Evolutionary conservation across 129 eudicot species (phyloP).

Genomic region (Lonicera japonica): DNA sequence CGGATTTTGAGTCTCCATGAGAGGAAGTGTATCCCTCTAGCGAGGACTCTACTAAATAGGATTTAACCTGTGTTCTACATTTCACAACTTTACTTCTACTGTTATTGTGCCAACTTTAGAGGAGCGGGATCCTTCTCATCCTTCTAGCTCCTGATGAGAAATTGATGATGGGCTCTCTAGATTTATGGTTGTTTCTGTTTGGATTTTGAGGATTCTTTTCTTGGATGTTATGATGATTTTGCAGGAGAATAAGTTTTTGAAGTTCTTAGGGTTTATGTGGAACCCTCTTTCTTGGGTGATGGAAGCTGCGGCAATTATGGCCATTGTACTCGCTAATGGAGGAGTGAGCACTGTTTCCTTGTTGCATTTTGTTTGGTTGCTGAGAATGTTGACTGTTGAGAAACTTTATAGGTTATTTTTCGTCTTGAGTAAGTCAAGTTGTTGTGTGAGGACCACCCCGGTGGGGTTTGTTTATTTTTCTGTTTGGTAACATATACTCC

Average conservation of each 20-base stretch:
- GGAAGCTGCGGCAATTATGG: slow-evolving; percentile 92
- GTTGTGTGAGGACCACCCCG: neutral
- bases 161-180: neutral
- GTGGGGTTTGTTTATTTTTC: slow-evolving; percentile 5
- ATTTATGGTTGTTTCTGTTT: neutral
- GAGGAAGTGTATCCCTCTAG: too few relatives aligned
- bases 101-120: too few relatives aligned
- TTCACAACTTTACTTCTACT: too few relatives aligned
- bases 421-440: neutral
- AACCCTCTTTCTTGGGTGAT: slow-evolving; percentile 91
- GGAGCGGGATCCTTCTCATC: too few relatives aligned
- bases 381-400: neutral
- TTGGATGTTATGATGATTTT: slow-evolving; percentile 19
- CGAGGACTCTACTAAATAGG: too few relatives aligned
- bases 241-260: slow-evolving; percentile 74
- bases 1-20: too few relatives aligned
- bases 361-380: neutral
- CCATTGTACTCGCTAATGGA: slow-evolving; percentile 90
- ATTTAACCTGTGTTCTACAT: too few relatives aligned
- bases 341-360: slow-evolving; percentile 46
- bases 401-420: neutral
- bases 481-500: too few relatives aligned
- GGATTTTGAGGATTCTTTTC: neutral
- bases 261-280: slow-evolving; percentile 88
- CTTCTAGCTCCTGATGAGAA: too few relatives aligned